Evolutionary conservation across 129 eudicot genomes (phyloP).

Genomic region (Solidago caesia): DNA sequence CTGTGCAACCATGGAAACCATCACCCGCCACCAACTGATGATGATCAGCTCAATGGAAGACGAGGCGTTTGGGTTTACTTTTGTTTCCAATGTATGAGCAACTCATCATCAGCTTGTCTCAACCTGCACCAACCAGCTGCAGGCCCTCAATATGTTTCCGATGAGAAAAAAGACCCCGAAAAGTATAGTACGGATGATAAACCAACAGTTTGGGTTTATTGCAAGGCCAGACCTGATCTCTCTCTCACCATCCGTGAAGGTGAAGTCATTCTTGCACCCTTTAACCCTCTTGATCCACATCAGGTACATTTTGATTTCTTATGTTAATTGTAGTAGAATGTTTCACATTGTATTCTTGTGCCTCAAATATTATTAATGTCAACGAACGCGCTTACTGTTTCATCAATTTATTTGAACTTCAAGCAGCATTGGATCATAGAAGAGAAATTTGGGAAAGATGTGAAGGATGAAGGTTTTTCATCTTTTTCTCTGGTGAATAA

Average conservation of each 20-base stretch:
- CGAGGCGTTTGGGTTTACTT: too few relatives aligned
- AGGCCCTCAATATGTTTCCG: background rate
- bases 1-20: too few relatives aligned
- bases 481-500: conserved; percentile 63
- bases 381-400: background rate
- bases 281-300: conserved; percentile 39
- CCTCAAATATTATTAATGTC: conserved; percentile 17
- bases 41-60: too few relatives aligned
- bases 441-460: conserved; percentile 9
- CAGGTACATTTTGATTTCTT: conserved; percentile 27
- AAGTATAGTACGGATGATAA: conserved; percentile 12
- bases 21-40: too few relatives aligned
- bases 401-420: background rate
- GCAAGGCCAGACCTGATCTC: conserved; percentile 41
- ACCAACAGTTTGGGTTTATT: conserved; percentile 10
- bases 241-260: conserved; percentile 48
- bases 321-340: background rate
- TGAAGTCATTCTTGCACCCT: conserved; percentile 43
- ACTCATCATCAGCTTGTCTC: too few relatives aligned
- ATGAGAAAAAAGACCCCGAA: background rate
- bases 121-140: too few relatives aligned
- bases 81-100: too few relatives aligned
- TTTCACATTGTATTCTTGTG: background rate
- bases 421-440: conserved; percentile 6
- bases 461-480: conserved; percentile 45